Evolutionary conservation across 371 early-diverging fungal species (phyloP).

Genomic region (Mortierella sp.): DNA sequence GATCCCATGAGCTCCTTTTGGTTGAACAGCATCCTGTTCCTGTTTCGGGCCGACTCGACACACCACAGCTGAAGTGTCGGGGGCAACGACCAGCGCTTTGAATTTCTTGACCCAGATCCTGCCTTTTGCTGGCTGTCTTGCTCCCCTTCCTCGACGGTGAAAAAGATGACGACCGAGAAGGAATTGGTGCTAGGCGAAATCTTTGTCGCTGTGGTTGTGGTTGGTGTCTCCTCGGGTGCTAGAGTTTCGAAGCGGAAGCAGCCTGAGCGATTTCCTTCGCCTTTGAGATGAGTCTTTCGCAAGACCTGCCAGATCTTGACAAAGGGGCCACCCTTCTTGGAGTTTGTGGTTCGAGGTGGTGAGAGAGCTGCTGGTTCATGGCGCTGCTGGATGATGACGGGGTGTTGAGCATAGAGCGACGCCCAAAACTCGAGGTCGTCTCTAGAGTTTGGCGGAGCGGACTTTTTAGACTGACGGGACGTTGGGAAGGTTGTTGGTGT

Average conservation of each 20-base stretch:
- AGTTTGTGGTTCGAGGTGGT: neutral
- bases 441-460: conserved; percentile 13
- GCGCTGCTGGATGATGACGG: conserved; percentile 19
- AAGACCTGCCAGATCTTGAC: conserved; percentile 38
- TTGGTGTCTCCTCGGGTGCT: conserved; percentile 19
- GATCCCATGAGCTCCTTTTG: conserved; percentile 39
- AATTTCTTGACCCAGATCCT: neutral
- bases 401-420: conserved; percentile 42
- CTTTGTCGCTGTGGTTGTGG: conserved; percentile 11
- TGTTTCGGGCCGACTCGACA: conserved; percentile 16
- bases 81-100: neutral
- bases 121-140: neutral
- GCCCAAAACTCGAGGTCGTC: conserved; percentile 47
- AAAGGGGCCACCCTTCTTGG: conserved; percentile 2
- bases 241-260: conserved; percentile 29
- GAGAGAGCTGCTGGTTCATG: conserved; percentile 17
- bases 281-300: conserved; percentile 21
- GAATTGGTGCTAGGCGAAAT: conserved; percentile 16
- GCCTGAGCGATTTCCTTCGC: neutral
- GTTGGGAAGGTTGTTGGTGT: neutral
- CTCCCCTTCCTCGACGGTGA: conserved; percentile 27
- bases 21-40: conserved; percentile 18
- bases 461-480: neutral
- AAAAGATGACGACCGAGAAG: conserved; percentile 41
- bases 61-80: conserved; percentile 23